Evolutionary conservation across 192 early-diverging fungal genomes (phyloP).

Genomic region (Umbelopsis vinacea): DNA sequence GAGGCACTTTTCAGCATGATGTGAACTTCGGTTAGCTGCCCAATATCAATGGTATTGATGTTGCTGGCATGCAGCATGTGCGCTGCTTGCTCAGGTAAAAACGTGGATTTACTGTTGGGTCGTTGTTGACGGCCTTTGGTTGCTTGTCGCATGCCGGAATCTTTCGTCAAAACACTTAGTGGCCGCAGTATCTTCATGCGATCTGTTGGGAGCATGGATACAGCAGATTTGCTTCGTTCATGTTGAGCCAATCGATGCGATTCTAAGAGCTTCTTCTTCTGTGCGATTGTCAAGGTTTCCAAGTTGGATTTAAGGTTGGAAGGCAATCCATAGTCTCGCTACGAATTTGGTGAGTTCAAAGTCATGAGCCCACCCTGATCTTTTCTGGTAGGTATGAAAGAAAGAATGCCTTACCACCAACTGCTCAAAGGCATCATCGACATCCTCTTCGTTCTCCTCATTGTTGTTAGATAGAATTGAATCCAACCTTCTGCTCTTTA

Average conservation of each 20-base stretch:
- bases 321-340: constrained; percentile 33
- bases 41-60: constrained; percentile 8
- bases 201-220: neutral
- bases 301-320: constrained; percentile 26
- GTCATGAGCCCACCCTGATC: no score
- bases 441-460: constrained; percentile 4
- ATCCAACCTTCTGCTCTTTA: neutral
- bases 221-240: neutral
- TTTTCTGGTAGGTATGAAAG: neutral
- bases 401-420: constrained; percentile 29
- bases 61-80: constrained; percentile 19
- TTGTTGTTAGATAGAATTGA: neutral
- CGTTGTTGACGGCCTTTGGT: neutral
- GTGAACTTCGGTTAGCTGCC: neutral
- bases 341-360: no score
- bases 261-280: constrained; percentile 24
- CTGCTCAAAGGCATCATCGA: constrained; percentile 33
- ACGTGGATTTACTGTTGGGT: neutral
- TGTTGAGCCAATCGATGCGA: constrained; percentile 2
- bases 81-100: constrained; percentile 5
- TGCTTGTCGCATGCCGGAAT: neutral
- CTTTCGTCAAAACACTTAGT: neutral
- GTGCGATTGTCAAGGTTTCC: constrained; percentile 23
- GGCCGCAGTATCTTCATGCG: constrained; percentile 12
- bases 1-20: constrained; percentile 28